Evolutionary conservation across 2,329 filamentous ascomycete species (phyloP).

Genomic region (Cladophialophora bantiana): DNA sequence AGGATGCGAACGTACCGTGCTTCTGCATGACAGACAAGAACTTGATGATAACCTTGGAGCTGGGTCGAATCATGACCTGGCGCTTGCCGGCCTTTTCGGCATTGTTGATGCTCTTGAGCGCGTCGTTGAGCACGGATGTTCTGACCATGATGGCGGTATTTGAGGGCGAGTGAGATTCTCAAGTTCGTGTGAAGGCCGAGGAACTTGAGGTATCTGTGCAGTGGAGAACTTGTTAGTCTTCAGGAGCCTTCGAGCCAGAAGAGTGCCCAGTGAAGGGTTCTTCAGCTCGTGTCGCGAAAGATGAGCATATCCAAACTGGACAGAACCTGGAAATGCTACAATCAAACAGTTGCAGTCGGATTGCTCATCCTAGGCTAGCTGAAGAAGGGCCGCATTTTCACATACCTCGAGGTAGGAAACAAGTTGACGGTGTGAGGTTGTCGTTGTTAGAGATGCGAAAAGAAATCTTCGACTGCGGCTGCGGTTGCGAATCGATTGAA

Average conservation of each 20-base stretch:
- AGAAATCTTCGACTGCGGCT: conserved; percentile 1
- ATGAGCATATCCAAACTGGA: conserved; percentile 38
- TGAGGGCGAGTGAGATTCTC: conserved; percentile 58
- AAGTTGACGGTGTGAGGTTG: conserved; percentile 29
- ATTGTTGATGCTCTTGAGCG: conserved; percentile 99
- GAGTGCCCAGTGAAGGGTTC: conserved; percentile 73
- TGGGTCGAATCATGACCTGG: conserved; percentile 96
- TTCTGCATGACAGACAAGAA: conserved; percentile 99
- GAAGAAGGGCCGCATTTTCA: conserved; percentile 37
- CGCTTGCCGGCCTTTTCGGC: conserved; percentile 99
- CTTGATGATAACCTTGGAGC: conserved; percentile 99
- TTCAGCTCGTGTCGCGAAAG: conserved; percentile 66
- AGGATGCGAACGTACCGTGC: conserved; percentile 77
- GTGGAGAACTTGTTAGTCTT: conserved; percentile 62
- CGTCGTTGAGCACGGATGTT: conserved; percentile 99
- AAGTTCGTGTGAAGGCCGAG: conserved; percentile 50
- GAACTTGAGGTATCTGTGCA: conserved; percentile 67
- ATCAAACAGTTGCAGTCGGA: conserved; percentile 28
- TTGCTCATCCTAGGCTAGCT: conserved; percentile 42
- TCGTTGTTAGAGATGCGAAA: conserved; percentile 23
- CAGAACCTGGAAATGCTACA: conserved; percentile 34
- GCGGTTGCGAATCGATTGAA: neutral
- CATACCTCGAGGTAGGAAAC: conserved; percentile 37
- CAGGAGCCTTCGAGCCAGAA: conserved; percentile 70
- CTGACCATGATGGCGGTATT: conserved; percentile 84